Conservation (phyloP, 805 yeast species). For the Candida gorgasii region DNA sequence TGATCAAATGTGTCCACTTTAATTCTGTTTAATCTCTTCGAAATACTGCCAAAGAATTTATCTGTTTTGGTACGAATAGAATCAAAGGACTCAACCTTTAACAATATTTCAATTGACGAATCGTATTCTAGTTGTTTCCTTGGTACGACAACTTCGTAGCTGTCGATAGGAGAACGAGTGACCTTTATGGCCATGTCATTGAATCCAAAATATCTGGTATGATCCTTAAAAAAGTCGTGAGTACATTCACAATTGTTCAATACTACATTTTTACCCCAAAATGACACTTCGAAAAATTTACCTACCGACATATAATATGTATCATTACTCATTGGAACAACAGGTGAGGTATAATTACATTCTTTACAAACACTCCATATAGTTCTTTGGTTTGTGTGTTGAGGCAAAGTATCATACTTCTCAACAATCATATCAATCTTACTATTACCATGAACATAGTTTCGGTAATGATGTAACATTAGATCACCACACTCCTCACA, state of each 20-base stretch:
- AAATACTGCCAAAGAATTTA: conserved; percentile 71
- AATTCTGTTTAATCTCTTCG: conserved; percentile 70
- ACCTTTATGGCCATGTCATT: conserved; percentile 76
- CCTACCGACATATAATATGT: conserved; percentile 94
- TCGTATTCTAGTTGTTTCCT: conserved; percentile 68
- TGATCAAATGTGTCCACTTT: conserved; percentile 67
- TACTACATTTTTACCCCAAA: conserved; percentile 55
- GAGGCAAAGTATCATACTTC: conserved; percentile 30
- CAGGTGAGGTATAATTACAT: conserved; percentile 76
- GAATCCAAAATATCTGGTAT: conserved; percentile 79
- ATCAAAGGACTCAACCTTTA: conserved; percentile 64
- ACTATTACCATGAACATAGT: conserved; percentile 87
- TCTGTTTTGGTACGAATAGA: conserved; percentile 54
- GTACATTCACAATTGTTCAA: conserved; percentile 48
- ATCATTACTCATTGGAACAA: conserved; percentile 77
- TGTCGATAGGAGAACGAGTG: conserved; percentile 73
- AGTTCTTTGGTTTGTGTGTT: conserved; percentile 51
- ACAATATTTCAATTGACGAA: conserved; percentile 64
- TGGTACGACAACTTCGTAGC: conserved; percentile 80
- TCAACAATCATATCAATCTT: conserved; percentile 79
- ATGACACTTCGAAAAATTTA: conserved; percentile 82
- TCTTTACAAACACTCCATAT: conserved; percentile 91
- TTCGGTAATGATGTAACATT: conserved; percentile 72
- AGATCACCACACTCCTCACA: conserved; percentile 83
- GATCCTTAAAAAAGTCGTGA: conserved; percentile 81